Evolutionary conservation across 2,329 filamentous ascomycete species (phyloP), one percentile per base, ranked within the genome.

Genomic region (Colletotrichum lindemuthianum): DNA sequence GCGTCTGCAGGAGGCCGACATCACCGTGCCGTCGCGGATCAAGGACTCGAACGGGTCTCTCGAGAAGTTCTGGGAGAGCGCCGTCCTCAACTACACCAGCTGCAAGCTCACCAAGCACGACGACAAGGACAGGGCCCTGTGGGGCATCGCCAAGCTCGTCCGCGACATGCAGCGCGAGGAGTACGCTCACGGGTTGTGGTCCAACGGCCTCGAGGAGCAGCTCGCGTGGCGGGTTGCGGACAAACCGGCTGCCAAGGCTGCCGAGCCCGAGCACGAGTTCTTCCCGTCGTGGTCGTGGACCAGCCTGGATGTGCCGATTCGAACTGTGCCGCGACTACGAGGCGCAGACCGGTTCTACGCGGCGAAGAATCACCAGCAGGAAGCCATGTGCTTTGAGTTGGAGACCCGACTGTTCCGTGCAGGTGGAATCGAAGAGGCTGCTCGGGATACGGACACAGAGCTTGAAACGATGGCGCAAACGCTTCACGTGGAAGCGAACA

Each of bases 51-150:
- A 40, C 2, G 56, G 40, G 8, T 64, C 60, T 2, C 56, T 50
- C 16, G 56, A 60, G n/a, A 44, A 36, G n/a, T 69, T 71, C 24
- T 72, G 70, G 70, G 33, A 44, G 10, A 43, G 41, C 33, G 60
- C 68, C 8, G 69, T 72, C 2, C 54, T 49, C 4, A 61, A 58
- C 4, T 71, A 72, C 58, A 71, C 69, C 11, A 40, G 39, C 12
- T 70, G 68, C 53, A 7, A 60, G 10, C 53, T 72, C 3, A 70
- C 68, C 1, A 51, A 52, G 6, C 32, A 58, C 43, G 16, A 34
- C 15, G 69, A 72, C 53, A 51, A 59, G 12, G 50, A 68, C 13
- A 41, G 36, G 1, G 70, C 70, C 32, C 57, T 70, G 8, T 70
- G 64, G 63, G 69, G 69, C 33, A 60, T 72, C 1, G 69, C 68